phyloP scores from a whole-genome alignment of 2,329 filamentous ascomycete species.

The Xylaria sp. region DNA sequence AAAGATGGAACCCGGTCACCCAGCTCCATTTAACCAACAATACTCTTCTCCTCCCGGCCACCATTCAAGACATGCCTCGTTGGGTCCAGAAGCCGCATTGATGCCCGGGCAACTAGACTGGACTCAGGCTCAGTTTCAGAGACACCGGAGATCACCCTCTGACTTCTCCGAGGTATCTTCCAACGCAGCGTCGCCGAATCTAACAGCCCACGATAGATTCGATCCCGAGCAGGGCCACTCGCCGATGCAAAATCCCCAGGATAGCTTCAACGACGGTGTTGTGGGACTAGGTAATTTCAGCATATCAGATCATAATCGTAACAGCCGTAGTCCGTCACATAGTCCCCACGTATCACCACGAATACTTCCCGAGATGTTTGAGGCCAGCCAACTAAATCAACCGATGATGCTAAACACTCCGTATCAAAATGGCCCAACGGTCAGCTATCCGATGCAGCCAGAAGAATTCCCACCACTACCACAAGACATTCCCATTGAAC shows the following conservation, averaged over 20 bases:
- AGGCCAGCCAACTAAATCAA: constrained; percentile 60
- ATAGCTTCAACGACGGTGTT: constrained; percentile 81
- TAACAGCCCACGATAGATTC: constrained; percentile 81
- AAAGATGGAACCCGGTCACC: constrained; percentile 63
- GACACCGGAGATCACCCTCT: constrained; percentile 87
- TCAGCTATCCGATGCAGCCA: constrained; percentile 54
- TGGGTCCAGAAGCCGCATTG: constrained; percentile 68
- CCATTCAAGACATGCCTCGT: constrained; percentile 67
- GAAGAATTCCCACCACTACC: constrained; percentile 66
- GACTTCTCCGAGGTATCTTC: constrained; percentile 93
- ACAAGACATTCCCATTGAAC: constrained; percentile 61
- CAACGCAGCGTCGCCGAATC: constrained; percentile 83
- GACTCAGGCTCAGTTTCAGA: constrained; percentile 73
- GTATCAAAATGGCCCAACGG: constrained; percentile 56
- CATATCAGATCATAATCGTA: constrained; percentile 75
- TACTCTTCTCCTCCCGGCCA: constrained; percentile 61
- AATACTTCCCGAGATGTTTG: constrained; percentile 66
- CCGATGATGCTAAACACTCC: constrained; percentile 58
- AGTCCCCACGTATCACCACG: constrained; percentile 74
- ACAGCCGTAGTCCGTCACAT: constrained; percentile 84
- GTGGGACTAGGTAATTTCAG: constrained; percentile 83
- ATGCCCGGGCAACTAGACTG: constrained; percentile 66
- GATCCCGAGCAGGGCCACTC: constrained; percentile 81
- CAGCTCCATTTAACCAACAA: constrained; percentile 67
- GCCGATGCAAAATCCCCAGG: constrained; percentile 80